These are phyloP conservation scores for Hortiboletus campestris DNA, from an alignment of 768 basidiomycete genomes.

Conservation along the genomic window DNA sequence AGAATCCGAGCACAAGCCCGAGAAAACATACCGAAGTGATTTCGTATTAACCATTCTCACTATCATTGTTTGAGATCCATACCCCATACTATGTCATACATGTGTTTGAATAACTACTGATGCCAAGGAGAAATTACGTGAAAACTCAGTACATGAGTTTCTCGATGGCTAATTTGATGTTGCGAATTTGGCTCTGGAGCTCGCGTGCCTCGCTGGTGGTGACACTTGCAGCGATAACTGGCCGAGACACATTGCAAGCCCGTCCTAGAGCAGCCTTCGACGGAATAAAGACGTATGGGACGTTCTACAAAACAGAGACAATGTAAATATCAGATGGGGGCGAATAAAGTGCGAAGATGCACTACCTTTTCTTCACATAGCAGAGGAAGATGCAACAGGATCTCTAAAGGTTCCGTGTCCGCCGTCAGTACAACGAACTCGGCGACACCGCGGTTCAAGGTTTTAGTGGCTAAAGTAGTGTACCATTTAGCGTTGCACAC, in stretches of 20 bases:
- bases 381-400: slow-evolving; percentile 93
- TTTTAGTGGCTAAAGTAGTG: slow-evolving; percentile 78
- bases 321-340: background rate
- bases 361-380: slow-evolving; percentile 95
- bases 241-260: slow-evolving; percentile 92
- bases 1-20: slow-evolving; percentile 83
- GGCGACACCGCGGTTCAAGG: slow-evolving; percentile 94
- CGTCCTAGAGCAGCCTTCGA: slow-evolving; percentile 95
- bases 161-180: slow-evolving; percentile 81
- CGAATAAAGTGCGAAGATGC: slow-evolving; percentile 8
- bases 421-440: slow-evolving; percentile 97
- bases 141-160: slow-evolving; percentile 49
- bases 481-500: slow-evolving; percentile 6
- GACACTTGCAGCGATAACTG: slow-evolving; percentile 93
- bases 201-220: slow-evolving; percentile 96
- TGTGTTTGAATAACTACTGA: slow-evolving; percentile 12
- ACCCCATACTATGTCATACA: slow-evolving; percentile 4
- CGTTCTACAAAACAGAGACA: slow-evolving; percentile 58
- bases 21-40: slow-evolving; percentile 83
- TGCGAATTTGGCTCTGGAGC: slow-evolving; percentile 83
- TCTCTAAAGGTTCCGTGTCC: slow-evolving; percentile 97
- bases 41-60: background rate
- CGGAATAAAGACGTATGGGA: slow-evolving; percentile 93
- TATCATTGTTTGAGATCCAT: background rate
- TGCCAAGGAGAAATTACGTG: background rate